Conservation (phyloP, 257 asterid genomes). For the Penstemon davidsonii region DNA sequence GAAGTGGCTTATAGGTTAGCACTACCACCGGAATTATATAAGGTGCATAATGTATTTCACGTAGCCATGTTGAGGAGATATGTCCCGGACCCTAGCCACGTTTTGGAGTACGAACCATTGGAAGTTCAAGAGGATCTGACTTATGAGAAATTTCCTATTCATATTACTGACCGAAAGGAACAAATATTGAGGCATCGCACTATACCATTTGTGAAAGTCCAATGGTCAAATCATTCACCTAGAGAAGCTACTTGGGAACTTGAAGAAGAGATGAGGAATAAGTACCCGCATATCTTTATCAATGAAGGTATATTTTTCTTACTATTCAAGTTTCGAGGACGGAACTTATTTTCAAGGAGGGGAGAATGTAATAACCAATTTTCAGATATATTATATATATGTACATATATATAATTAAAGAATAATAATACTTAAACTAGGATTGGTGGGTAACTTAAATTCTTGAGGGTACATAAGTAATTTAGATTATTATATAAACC, state of each 20-base stretch:
- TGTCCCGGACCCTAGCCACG: neutral
- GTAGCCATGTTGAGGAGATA: neutral
- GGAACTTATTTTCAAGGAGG: neutral
- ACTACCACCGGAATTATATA: neutral
- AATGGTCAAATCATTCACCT: neutral
- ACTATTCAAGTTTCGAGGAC: conserved; percentile 1
- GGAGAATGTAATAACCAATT: neutral
- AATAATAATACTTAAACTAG: too few relatives aligned
- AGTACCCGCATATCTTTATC: neutral
- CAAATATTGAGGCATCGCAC: neutral
- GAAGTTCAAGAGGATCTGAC: neutral
- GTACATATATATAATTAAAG: too few relatives aligned
- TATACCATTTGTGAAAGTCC: neutral
- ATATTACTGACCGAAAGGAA: neutral
- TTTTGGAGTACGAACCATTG: neutral
- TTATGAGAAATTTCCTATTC: neutral
- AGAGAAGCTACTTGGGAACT: neutral
- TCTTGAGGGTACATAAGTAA: too few relatives aligned
- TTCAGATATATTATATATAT: too few relatives aligned
- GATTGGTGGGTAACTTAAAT: too few relatives aligned
- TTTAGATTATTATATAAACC: too few relatives aligned
- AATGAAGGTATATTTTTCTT: neutral
- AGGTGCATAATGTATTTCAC: neutral
- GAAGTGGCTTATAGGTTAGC: neutral
- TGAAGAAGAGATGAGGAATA: neutral